These are phyloP conservation scores for Sistotremastrum niveocremeum DNA, from an alignment of 768 basidiomycete genomes.

Conservation along the genomic window DNA sequence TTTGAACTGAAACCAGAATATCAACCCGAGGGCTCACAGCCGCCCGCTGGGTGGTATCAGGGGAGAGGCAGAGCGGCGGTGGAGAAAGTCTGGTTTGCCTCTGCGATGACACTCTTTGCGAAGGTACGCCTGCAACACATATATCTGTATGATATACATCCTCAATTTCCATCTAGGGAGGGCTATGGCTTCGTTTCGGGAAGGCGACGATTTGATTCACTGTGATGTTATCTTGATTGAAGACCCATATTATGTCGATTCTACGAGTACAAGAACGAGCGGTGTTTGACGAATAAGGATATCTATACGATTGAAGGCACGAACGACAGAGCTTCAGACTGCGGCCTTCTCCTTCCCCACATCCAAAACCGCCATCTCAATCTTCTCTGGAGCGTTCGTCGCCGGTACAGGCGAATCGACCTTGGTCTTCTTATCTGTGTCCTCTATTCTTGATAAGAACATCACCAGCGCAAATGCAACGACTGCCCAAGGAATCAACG, in stretches of 20 bases:
- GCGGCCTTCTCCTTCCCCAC: too few relatives aligned
- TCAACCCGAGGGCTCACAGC: slow-evolving; percentile 49
- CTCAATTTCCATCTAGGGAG: background rate
- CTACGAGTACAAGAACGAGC: too few relatives aligned
- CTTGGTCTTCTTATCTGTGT: slow-evolving; percentile 10
- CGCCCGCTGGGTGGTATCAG: slow-evolving; percentile 42
- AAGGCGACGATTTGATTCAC: background rate
- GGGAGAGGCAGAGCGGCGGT: slow-evolving; percentile 30
- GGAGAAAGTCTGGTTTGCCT: slow-evolving; percentile 50
- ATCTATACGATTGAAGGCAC: too few relatives aligned
- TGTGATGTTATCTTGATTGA: too few relatives aligned
- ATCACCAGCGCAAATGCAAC: slow-evolving; percentile 21
- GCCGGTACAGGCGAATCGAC: too few relatives aligned
- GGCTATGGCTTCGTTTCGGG: background rate
- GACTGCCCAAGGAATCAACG: slow-evolving; percentile 33
- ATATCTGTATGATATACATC: background rate
- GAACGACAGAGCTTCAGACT: too few relatives aligned
- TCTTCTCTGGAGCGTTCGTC: too few relatives aligned
- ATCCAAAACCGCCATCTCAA: too few relatives aligned
- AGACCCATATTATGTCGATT: too few relatives aligned
- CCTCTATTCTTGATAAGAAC: slow-evolving; percentile 25
- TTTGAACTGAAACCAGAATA: slow-evolving; percentile 47
- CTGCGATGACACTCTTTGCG: slow-evolving; percentile 49
- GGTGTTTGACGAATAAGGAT: too few relatives aligned
- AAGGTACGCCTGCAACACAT: slow-evolving; percentile 31